These are phyloP conservation scores for Solanum sejunctum DNA, from an alignment of 257 asterid species.

Conservation along the genomic window DNA sequence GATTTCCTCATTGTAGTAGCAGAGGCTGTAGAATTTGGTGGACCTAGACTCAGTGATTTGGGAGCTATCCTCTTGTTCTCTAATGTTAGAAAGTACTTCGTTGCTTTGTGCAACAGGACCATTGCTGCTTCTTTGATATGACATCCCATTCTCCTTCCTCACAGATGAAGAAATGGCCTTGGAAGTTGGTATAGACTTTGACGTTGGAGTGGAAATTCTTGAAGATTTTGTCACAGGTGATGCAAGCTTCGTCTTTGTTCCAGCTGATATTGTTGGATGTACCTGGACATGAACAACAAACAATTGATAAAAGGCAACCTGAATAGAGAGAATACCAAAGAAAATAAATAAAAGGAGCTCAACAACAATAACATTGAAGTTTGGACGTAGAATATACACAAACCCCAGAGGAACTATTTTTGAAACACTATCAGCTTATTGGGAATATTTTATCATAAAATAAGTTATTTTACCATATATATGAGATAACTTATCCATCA, in stretches of 20 bases:
- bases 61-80: constrained; percentile 41
- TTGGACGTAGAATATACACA: no score
- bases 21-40: constrained; percentile 24
- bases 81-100: constrained; percentile 23
- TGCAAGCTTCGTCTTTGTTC: constrained; percentile 27
- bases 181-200: constrained; percentile 9
- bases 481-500: no score
- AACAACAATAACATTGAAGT: neutral
- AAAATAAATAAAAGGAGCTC: neutral
- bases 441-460: no score
- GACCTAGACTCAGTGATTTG: constrained; percentile 57
- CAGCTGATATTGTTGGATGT: constrained; percentile 15
- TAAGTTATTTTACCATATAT: no score
- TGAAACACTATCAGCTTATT: no score
- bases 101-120: constrained; percentile 16
- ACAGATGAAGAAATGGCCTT: constrained; percentile 16
- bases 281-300: constrained; percentile 29
- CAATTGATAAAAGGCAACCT: neutral
- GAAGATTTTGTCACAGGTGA: constrained; percentile 34
- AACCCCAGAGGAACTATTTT: no score
- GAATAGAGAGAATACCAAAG: neutral
- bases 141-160: constrained; percentile 24
- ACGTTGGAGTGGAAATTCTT: constrained; percentile 24
- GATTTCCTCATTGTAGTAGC: constrained; percentile 49
- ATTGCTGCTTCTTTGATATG: constrained; percentile 13